phyloP scores from a whole-genome alignment of 1,139 yeast genomes.

The Scheffersomyces quercinus region DNA sequence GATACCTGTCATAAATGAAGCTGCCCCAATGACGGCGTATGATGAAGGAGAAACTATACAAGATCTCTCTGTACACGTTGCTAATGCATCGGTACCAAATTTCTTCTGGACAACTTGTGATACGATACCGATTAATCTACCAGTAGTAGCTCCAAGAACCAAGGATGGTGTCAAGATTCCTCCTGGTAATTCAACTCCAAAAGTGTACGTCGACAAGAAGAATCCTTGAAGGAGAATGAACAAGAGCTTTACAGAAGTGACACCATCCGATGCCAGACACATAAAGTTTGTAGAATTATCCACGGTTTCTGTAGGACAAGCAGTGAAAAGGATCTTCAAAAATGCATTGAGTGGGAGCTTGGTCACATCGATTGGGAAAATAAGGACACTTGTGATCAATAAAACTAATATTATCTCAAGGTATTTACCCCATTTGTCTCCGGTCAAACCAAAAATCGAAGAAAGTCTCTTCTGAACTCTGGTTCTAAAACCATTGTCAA shows the following conservation, averaged over 20 bases:
- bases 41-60: slow-evolving; percentile 59
- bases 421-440: slow-evolving; percentile 15
- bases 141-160: slow-evolving; percentile 68
- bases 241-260: slow-evolving; percentile 36
- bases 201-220: slow-evolving; percentile 59
- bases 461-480: slow-evolving; percentile 13
- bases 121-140: slow-evolving; percentile 65
- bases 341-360: slow-evolving; percentile 57
- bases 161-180: slow-evolving; percentile 75
- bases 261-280: slow-evolving; percentile 31
- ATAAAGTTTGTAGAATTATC: slow-evolving; percentile 31
- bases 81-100: slow-evolving; percentile 39
- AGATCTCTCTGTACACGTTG: slow-evolving; percentile 53
- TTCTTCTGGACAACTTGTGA: slow-evolving; percentile 51
- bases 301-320: slow-evolving; percentile 44
- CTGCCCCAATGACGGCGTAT: slow-evolving; percentile 64
- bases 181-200: slow-evolving; percentile 69
- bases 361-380: slow-evolving; percentile 58
- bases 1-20: slow-evolving; percentile 56
- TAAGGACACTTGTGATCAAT: slow-evolving; percentile 50
- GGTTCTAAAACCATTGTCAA: slow-evolving; percentile 21
- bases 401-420: slow-evolving; percentile 54
- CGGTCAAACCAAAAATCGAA: slow-evolving; percentile 17
- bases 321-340: slow-evolving; percentile 61
- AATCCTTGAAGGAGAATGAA: slow-evolving; percentile 56